Evolutionary conservation across 1,139 yeast genomes (phyloP), one percentile per base, ranked within the genome.

Genomic region (Meyerozyma smithsonii): DNA sequence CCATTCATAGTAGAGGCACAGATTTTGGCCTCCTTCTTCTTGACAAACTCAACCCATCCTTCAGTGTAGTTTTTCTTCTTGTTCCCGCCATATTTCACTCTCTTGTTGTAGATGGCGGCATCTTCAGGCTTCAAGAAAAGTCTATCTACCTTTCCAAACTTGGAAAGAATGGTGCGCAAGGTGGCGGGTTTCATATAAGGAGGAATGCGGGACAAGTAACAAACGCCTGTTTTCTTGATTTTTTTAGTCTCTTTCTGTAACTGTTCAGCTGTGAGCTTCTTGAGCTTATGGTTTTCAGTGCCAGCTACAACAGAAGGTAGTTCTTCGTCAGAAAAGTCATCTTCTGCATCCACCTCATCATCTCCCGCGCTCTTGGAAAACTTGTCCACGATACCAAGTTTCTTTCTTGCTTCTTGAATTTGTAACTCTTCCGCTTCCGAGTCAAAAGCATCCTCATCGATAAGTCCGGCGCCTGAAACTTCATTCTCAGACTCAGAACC

Each of bases 131-230:
- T 85, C 46, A 94, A 66, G 57, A 85, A 94, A 11, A 92, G 66
- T 47, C 98, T 72, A 49, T 88, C 96, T 8, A 90, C 74, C 44
- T 79, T 81, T 7, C 99, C 99, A 61, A 90, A 94, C 47, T 88
- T 69, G 1, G 81, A 61, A 28, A 94, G 66, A 11, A 92, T 76
- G 41, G 89, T 94, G 50, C 95, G 75, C 63, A 92, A 69, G 56
- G 89, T 92, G 3, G 84, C 78, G 0, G 99, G 98, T 56, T 89
- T 89, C 98, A 92, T 94, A 56, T 85, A 92, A 24, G 98, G 98
- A 0, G 99, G 99, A 8, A 94, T 77, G 42, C 84, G 74, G 0
- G 97, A 89, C 4, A 92, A 64, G 53, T 92, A 94, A 18, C 95
- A 83, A 2, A 94, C 97, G 3, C 98, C 99, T 0, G 96, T 81